phyloP scores from a whole-genome alignment of 148 eudicot species.

The Diospyros lotus region DNA sequence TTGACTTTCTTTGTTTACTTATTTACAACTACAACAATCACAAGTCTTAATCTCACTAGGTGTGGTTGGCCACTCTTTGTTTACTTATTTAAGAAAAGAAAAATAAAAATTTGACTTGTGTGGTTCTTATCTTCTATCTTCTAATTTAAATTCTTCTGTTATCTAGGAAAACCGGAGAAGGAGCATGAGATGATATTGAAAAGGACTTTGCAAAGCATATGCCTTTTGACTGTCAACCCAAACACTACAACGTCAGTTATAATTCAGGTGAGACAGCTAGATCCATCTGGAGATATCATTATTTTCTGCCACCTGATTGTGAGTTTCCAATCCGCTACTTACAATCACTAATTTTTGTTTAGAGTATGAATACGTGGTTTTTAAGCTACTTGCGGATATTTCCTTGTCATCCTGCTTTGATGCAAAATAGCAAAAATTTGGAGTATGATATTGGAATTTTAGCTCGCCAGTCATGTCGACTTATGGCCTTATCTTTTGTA shows the following conservation, averaged over 20 bases:
- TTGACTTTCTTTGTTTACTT: not conserved
- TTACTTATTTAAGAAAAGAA: too few relatives aligned
- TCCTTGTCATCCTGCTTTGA: not conserved
- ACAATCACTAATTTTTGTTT: not conserved
- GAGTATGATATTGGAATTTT: too few relatives aligned
- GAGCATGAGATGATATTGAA: slow-evolving; percentile 87
- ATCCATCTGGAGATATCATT: slow-evolving; percentile 6
- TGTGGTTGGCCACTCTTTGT: too few relatives aligned
- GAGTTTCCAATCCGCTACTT: not conserved
- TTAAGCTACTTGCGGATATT: not conserved
- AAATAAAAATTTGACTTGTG: not conserved
- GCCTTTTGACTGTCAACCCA: slow-evolving; percentile 69
- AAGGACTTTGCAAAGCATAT: slow-evolving; percentile 85
- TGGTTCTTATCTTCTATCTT: not conserved
- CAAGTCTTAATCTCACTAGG: too few relatives aligned
- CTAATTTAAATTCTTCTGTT: slow-evolving; percentile 8
- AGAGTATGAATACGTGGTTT: not conserved
- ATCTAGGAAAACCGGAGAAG: slow-evolving; percentile 71
- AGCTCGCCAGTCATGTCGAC: too few relatives aligned
- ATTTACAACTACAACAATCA: not conserved
- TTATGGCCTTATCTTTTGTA: too few relatives aligned
- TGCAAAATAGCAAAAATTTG: too few relatives aligned
- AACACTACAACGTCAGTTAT: slow-evolving; percentile 83
- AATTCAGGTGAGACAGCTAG: slow-evolving; percentile 53
- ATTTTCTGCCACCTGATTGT: not conserved